Conservation (phyloP, 352 stramenopile genomes). For the Phytopythium sindhum region DNA sequence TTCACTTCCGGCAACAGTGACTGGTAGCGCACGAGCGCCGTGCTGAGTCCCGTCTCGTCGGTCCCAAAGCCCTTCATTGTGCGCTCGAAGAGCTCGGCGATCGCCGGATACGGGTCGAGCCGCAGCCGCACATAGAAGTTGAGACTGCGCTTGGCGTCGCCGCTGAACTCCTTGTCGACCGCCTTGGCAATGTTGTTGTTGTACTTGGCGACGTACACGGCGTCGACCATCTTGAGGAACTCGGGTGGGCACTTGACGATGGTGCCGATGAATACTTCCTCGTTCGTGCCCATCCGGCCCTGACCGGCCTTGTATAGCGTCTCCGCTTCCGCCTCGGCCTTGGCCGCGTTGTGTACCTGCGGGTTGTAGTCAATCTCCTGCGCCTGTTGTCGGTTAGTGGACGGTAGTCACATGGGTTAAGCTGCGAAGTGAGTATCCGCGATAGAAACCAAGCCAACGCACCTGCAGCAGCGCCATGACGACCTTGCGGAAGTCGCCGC, state of each 20-base stretch:
- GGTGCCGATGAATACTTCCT: slow-evolving; percentile 65
- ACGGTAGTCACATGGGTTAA: background rate
- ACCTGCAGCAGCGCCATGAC: slow-evolving; percentile 65
- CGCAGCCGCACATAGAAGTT: slow-evolving; percentile 50
- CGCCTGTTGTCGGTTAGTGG: slow-evolving; percentile 15
- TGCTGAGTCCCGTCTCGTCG: slow-evolving; percentile 55
- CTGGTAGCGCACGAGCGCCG: slow-evolving; percentile 58
- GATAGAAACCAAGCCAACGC: background rate
- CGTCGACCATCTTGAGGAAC: slow-evolving; percentile 64
- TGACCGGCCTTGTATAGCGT: slow-evolving; percentile 78
- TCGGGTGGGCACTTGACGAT: slow-evolving; percentile 55
- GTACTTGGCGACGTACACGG: slow-evolving; percentile 74
- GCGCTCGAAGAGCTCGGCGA: slow-evolving; percentile 68
- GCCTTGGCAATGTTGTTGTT: slow-evolving; percentile 77
- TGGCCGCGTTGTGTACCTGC: slow-evolving; percentile 54
- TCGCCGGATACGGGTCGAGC: slow-evolving; percentile 60
- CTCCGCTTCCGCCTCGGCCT: slow-evolving; percentile 59
- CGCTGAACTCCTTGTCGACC: slow-evolving; percentile 80
- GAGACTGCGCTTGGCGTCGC: slow-evolving; percentile 68
- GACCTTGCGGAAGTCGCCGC: slow-evolving; percentile 72
- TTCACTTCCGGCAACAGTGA: slow-evolving; percentile 51
- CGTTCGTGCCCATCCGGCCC: slow-evolving; percentile 67
- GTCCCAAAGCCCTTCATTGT: slow-evolving; percentile 74
- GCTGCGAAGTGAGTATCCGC: background rate
- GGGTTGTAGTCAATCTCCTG: slow-evolving; percentile 50